Evolutionary conservation across 768 basidiomycete species (phyloP), one percentile per base, ranked within the genome.

Genomic region (Macrocybe gigantea): DNA sequence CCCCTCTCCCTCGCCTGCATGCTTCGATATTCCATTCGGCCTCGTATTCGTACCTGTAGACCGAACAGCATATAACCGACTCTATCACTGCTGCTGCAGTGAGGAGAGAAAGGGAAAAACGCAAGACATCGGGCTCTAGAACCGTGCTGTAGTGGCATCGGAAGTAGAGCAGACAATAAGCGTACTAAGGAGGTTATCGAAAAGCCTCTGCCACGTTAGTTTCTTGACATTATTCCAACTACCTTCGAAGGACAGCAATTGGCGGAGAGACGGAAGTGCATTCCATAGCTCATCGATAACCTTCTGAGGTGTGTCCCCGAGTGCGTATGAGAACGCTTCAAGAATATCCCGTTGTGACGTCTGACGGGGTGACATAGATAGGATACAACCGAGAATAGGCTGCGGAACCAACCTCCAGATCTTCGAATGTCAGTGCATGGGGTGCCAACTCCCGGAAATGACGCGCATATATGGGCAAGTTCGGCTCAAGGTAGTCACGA

Each of bases 271-370:
- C 0, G 82, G 77, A 5, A 80, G 64, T 6, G 78, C 77, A 30
- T 58, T 48, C 79, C 79, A 83, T 1, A 85, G 54, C 49, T 85
- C 81, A 45, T 79, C 75, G 49, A 85, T 53, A 15, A 83, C 58
- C 0, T 74, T 74, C 33, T 80, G 79, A 10, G 79, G 81, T 6
- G 71, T 72, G 33, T 68, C 72, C 0, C 79, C 79, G 2, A 85
- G 60, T 14, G 61, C 57, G 59, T 74, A 83, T 9, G 61, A 56
- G 33, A 84, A 64, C 0, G 73, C 65, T 0, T 59, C 58, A 11
- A 85, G 62, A 31, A 85, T 58, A 40, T 83, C 78, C 12, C 78
- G 73, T 50, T 85, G 82, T 3, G 78, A 72, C 38, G 62, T 64
- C 82, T 84, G 48, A 7, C 34, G 33, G 49, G 30, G 36, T n/a